Evolutionary conservation across 164 flowering plant genomes (phyloP), one percentile per base, ranked within the genome.

Genomic region (Umbilicus rupestris): DNA sequence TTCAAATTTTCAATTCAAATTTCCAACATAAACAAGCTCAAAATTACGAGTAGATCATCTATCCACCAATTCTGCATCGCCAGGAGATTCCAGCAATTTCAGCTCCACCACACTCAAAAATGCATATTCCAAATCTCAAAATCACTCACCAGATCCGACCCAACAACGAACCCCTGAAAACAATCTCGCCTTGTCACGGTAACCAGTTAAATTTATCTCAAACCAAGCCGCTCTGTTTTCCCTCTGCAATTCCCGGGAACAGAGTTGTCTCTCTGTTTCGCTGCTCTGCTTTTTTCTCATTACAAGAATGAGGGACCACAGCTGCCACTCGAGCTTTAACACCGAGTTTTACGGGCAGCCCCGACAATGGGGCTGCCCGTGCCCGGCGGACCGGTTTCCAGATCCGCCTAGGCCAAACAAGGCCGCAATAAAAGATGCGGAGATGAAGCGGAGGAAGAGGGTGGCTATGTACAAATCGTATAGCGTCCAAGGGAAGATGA

Each of bases 381-480:
- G 10, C 10, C 20, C 20, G 22, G 14, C 28, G 28, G 28, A 22
- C 29, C 29, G 29, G 8, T 22, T 20, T 50, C 22, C 29, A 22
- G 14, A 28, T 50, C 28, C 28, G 57, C 2, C 12, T 22, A 14
- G 11, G 60, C 11, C 60, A 28, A 28, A 28, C 33, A 55, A 55
- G 60, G 10, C 60, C 14, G 11, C 17, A 3, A 11, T 28, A 9
- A 47, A 64, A 12, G 76, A 77, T 26, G 29, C 74, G 2, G 82
- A 75, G 28, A 28, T 70, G 45, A 77, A 78, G 79, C 73, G 84
- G 55, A 68, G 67, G 46, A 72, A 71, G 31, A 59, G 87, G 39
- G 60, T 83, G 14, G 76, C 71, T 0, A 44, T n/a, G 45, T 83
- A 83, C 69, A 78, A 73, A 46, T 24, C 80, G 0, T 83, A 79